Percentiles rank a stretch among this genome's conserved stretches.
phyloP scores from a whole-genome alignment of 2,329 filamentous ascomycete species.

The Pyricularia grisea region DNA sequence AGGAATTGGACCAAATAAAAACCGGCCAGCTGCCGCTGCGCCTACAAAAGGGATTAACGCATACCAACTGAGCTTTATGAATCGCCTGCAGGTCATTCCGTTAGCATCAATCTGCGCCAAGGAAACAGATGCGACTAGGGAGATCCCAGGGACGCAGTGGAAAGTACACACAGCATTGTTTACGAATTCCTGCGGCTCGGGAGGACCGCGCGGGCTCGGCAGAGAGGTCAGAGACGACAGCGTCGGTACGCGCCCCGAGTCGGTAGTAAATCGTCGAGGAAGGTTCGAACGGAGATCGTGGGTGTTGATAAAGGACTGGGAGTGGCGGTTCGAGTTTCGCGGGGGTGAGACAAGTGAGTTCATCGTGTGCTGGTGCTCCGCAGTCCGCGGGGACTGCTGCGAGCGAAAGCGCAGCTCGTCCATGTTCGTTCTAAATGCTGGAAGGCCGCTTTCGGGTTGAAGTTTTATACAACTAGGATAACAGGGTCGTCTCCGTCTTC shows the following conservation, averaged over 20 bases:
- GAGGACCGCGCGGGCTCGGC: slow-evolving; percentile 34
- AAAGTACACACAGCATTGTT: slow-evolving; percentile 12
- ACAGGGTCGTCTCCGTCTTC: slow-evolving; percentile 16
- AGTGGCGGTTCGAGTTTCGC: slow-evolving; percentile 53
- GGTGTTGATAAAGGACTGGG: slow-evolving; percentile 38
- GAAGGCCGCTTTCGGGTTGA: neutral
- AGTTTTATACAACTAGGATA: neutral
- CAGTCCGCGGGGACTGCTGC: slow-evolving; percentile 69
- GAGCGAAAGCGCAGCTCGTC: slow-evolving; percentile 72
- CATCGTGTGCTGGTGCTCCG: slow-evolving; percentile 47
- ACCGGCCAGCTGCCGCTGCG: neutral
- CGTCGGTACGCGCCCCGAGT: slow-evolving; percentile 74
- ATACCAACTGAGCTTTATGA: slow-evolving; percentile 70
- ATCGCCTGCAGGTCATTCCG: slow-evolving; percentile 37
- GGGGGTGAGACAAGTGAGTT: slow-evolving; percentile 66
- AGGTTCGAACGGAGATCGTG: slow-evolving; percentile 68
- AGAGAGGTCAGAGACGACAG: slow-evolving; percentile 55
- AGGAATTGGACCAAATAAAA: neutral
- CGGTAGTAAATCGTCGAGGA: slow-evolving; percentile 89
- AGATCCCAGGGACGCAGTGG: neutral
- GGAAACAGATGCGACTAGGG: neutral
- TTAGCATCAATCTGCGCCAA: slow-evolving; percentile 1
- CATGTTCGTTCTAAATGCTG: slow-evolving; percentile 41
- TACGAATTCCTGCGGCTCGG: slow-evolving; percentile 41
- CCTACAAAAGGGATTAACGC: slow-evolving; percentile 20